Percentiles rank a stretch among this genome's conserved stretches.
Conservation (phyloP, 2,329 filamentous ascomycete genomes). For the Bipolaris gigantea region DNA sequence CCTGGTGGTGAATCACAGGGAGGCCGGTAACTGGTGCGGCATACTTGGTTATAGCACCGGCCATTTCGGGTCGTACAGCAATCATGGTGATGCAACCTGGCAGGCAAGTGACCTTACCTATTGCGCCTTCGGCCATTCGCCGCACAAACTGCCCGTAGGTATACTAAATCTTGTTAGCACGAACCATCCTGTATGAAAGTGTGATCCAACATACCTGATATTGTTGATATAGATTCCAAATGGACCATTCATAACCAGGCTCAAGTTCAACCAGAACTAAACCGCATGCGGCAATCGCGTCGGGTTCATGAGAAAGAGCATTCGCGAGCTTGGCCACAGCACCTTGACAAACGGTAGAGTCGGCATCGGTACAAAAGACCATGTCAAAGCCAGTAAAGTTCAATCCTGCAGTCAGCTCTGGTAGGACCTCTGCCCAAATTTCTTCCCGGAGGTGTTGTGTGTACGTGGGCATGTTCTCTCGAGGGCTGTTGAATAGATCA, state of each 20-base stretch:
- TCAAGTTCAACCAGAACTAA: background rate
- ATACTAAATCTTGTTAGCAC: background rate
- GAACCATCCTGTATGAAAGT: background rate
- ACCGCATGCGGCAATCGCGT: background rate
- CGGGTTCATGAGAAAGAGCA: background rate
- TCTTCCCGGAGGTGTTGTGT: background rate
- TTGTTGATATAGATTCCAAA: background rate
- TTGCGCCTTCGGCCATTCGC: background rate
- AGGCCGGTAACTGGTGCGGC: background rate
- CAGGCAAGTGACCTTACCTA: conserved; percentile 1
- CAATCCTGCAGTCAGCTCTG: background rate
- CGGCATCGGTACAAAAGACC: conserved; percentile 1
- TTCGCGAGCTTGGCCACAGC: background rate
- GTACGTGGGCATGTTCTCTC: background rate
- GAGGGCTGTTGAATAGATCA: conserved; percentile 1
- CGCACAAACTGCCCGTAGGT: conserved; percentile 1
- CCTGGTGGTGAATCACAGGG: conserved; percentile 1
- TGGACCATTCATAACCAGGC: conserved; percentile 1
- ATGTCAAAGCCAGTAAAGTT: background rate
- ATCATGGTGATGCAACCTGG: conserved; percentile 3
- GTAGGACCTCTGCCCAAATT: background rate
- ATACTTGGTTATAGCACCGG: background rate
- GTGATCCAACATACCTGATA: background rate
- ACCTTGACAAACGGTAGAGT: conserved; percentile 1
- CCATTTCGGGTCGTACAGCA: conserved; percentile 1